Base-by-base conservation (phyloP, 2,329 filamentous ascomycete species). In the Alternaria atra region DNA sequence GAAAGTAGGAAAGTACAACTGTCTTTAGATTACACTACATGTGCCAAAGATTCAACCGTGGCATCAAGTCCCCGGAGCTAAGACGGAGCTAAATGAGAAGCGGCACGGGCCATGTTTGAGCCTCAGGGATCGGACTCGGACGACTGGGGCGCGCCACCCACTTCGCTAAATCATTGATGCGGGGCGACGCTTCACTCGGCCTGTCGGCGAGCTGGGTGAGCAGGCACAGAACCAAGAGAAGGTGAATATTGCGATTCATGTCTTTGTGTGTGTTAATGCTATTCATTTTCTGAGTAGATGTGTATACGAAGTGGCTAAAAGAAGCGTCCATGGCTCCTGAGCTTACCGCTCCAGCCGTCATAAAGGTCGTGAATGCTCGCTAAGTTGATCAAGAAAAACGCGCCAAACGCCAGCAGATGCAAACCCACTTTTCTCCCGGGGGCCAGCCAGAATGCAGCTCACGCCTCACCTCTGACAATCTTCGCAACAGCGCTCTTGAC, bases 21-120 rank as follows among this genome's bases (percentile, higher is more conserved):
- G 34, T 50, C 52, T n/a, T 44, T 25, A 56, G 25, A n/a, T 50
- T 42, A 43, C 37, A 40, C 44, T 62, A 58, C 55, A 48, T 46
- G 58, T 44, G 44, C 40, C 55, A 48, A 60, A 58, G 37, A 44
- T 58, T 69, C 61, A 72, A 75, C 68, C 65, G 73, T 75, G 73
- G 70, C 73, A 71, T 75, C 72, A 73, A 71, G 65, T 48, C 29
- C 55, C 52, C 66, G 66, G 60, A 69, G 64, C 70, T 73, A 72
- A 72, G 67, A 70, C 69, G 69, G 66, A 65, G 63, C 66, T 67
- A 70, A 65, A 29, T 7, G 29, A 32, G 17, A n/a, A n/a, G 17
- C 50, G 50, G 55, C 55, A 46, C 55, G 55, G 52, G 34, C 54
- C 32, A 44, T 52, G 46, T 35, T 60, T 65, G 57, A 69, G 60